Evolutionary conservation across 805 yeast genomes (phyloP), one percentile per base, ranked within the genome.

Genomic region (Torulaspora delbrueckii): DNA sequence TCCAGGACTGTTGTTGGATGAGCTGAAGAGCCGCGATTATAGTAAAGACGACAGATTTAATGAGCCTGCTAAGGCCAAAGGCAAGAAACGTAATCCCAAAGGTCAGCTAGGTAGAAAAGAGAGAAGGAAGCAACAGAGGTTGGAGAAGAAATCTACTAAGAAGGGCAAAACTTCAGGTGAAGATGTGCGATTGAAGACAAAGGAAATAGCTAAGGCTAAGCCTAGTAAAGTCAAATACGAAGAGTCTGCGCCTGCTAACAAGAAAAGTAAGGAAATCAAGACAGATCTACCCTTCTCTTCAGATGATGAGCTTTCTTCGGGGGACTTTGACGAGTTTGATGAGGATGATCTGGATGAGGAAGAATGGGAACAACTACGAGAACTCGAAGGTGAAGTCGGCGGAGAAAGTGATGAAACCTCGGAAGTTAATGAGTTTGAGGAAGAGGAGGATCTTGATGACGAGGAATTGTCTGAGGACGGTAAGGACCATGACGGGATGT

Each of bases 1-100:
- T 18, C 85, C 85, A 1, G 82, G 81, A 1, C 55, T 63, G 28
- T 59, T 79, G 13, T 58, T 80, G 37, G 83, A 81, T 51, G 78
- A 77, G 59, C 68, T 80, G 68, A 75, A 60, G 53, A 55, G 46
- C n/a, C 62, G 57, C 19, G 76, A 77, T 16, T 76, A 69, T 25
- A 69, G 68, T 33, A 67, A 70, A 30, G 74, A 72, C 48, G 71
- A 64, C 7, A 59, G 72, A 46, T 70, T 63, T 38, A 45, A 54
- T 4, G 39, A 46, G 8, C 56, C 56, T 22, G 39, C 45, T 8
- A 37, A 37, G 32, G 38, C 52, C 52, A 44, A 62, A 60, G 41
- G 62, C 66, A 56, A 71, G 63, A 65, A 66, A 57, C 65, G 69
- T 54, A 55, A 55, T 31, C 57, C 64, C 6, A 36, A 37, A 19